Percentiles rank a stretch among this genome's conserved stretches.
phyloP scores from a whole-genome alignment of 495 filamentous ascomycete species.

The Aspergillus baeticus region DNA sequence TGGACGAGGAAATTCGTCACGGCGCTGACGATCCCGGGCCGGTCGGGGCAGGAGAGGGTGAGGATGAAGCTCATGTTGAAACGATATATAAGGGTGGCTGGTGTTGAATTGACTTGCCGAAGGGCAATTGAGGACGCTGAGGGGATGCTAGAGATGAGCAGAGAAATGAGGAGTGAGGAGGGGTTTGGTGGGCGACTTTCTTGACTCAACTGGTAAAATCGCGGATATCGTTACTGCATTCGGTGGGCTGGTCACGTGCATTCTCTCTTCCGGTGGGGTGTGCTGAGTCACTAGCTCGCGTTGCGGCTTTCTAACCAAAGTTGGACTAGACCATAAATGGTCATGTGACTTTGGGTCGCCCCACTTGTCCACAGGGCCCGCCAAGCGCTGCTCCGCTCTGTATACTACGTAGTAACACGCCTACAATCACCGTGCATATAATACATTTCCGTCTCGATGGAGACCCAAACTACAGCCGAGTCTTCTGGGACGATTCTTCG shows the following conservation, averaged over 20 bases:
- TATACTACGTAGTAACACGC: no score
- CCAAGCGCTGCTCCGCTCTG: no score
- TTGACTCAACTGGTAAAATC: neutral
- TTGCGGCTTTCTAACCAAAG: no score
- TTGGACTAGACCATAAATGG: no score
- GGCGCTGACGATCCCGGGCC: conserved; percentile 72
- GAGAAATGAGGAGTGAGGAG: neutral
- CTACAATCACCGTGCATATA: no score
- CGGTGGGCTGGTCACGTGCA: conserved; percentile 8
- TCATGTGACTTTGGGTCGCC: no score
- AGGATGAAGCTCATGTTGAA: conserved; percentile 62
- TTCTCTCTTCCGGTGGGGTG: neutral
- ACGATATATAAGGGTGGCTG: neutral
- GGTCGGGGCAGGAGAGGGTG: conserved; percentile 72
- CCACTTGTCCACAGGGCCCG: no score
- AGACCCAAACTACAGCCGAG: no score
- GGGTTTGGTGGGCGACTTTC: neutral
- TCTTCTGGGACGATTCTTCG: no score
- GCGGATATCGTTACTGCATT: neutral
- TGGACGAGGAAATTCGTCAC: conserved; percentile 68
- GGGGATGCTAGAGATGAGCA: neutral
- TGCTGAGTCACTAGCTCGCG: conserved; percentile 10
- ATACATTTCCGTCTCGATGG: no score
- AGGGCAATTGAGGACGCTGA: no score
- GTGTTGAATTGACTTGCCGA: conserved; percentile 31